These are phyloP conservation scores for Trifolium pratense DNA, from an alignment of 306 rosid genomes.

Conservation along the genomic window DNA sequence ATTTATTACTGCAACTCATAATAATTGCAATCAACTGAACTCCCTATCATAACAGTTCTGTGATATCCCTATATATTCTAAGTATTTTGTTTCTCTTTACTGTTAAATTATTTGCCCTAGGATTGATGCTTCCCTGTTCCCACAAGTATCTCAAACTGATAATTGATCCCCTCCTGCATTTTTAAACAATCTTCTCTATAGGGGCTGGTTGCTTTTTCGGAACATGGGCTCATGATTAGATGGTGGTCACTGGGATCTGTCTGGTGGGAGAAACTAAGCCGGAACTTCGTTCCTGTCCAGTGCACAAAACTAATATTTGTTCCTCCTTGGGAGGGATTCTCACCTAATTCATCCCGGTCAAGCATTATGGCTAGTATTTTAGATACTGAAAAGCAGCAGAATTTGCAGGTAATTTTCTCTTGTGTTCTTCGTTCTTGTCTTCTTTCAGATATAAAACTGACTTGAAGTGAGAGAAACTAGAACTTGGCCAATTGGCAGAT, in stretches of 20 bases:
- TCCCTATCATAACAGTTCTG: neutral
- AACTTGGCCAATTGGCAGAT: slow-evolving; percentile 21
- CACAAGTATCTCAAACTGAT: slow-evolving; percentile 40
- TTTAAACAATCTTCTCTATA: slow-evolving; percentile 42
- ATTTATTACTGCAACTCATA: slow-evolving; percentile 5
- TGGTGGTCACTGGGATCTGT: slow-evolving; percentile 99
- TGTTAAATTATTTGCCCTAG: slow-evolving; percentile 20
- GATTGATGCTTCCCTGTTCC: slow-evolving; percentile 16
- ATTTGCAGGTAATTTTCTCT: slow-evolving; percentile 58
- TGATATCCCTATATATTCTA: slow-evolving; percentile 22
- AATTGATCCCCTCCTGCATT: slow-evolving; percentile 23
- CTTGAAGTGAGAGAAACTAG: slow-evolving; percentile 23
- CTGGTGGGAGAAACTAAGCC: slow-evolving; percentile 97
- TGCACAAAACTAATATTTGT: slow-evolving; percentile 93
- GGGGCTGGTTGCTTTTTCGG: slow-evolving; percentile 97
- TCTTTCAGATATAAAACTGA: neutral
- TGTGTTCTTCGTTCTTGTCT: slow-evolving; percentile 1
- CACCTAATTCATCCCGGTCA: slow-evolving; percentile 90
- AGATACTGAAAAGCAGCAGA: slow-evolving; percentile 57
- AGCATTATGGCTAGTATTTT: slow-evolving; percentile 87
- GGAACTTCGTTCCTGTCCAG: slow-evolving; percentile 83
- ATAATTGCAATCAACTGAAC: slow-evolving; percentile 24
- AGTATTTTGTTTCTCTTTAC: slow-evolving; percentile 24
- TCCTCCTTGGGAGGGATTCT: slow-evolving; percentile 99
- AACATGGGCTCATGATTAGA: slow-evolving; percentile 91